phyloP scores from a whole-genome alignment of 768 basidiomycete species.

The Leccinum olivaceopallidum region DNA sequence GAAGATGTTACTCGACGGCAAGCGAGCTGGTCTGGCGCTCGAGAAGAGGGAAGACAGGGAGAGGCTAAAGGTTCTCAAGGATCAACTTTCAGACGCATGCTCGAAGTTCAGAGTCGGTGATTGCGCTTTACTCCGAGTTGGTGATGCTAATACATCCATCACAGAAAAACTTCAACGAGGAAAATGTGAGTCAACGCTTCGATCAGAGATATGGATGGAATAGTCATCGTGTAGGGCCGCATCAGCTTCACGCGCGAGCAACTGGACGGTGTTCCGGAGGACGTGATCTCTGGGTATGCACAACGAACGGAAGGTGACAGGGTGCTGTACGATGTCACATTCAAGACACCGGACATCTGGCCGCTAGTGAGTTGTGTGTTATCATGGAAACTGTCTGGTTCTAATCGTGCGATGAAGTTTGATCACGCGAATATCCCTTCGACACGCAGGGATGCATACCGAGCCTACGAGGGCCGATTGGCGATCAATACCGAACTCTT shows the following conservation, averaged over 20 bases:
- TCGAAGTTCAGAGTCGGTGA: constrained; percentile 73
- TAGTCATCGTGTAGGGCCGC: constrained; percentile 43
- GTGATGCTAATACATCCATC: background rate
- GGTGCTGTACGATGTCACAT: constrained; percentile 70
- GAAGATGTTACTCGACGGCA: constrained; percentile 78
- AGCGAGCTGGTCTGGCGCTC: constrained; percentile 74
- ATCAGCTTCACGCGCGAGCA: constrained; percentile 70
- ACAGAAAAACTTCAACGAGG: constrained; percentile 87
- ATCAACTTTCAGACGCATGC: constrained; percentile 73
- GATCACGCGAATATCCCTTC: constrained; percentile 70
- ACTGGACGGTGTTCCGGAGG: constrained; percentile 78
- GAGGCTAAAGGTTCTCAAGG: constrained; percentile 62
- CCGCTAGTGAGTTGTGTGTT: constrained; percentile 54
- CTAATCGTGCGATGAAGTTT: constrained; percentile 46
- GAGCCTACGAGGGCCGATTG: constrained; percentile 66
- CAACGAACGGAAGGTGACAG: constrained; percentile 59
- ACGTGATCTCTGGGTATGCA: constrained; percentile 73
- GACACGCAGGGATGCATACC: constrained; percentile 64
- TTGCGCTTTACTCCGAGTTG: background rate
- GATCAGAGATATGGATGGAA: background rate
- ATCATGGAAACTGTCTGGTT: background rate
- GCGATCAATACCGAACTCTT: constrained; percentile 70
- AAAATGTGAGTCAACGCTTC: constrained; percentile 50
- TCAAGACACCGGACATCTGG: constrained; percentile 81
- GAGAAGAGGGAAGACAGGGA: constrained; percentile 58